Evolutionary conservation across 805 yeast genomes (phyloP).

Genomic region (Kregervanrija fluxuum): DNA sequence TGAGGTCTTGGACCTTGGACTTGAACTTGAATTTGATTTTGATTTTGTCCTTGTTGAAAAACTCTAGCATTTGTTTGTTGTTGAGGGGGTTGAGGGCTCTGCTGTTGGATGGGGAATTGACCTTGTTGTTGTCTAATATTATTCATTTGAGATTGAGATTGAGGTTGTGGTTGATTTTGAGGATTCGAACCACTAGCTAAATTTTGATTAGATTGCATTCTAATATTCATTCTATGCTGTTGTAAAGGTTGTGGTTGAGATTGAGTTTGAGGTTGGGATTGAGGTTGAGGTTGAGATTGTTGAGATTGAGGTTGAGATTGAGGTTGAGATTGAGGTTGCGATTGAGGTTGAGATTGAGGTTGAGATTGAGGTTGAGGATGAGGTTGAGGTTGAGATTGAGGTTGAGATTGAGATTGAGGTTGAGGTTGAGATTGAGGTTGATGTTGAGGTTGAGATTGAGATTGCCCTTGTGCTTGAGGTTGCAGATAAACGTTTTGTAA

Average conservation of each 20-base stretch:
- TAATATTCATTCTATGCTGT: no score
- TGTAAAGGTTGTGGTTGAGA: neutral
- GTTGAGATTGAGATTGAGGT: slow-evolving; percentile 1
- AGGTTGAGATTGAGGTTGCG: slow-evolving; percentile 6
- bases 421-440: slow-evolving; percentile 3
- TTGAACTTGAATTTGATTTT: slow-evolving; percentile 1
- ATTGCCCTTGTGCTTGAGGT: neutral
- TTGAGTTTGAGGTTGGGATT: slow-evolving; percentile 4
- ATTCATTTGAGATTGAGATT: slow-evolving; percentile 23
- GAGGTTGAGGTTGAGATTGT: slow-evolving; percentile 5
- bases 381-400: slow-evolving; percentile 11
- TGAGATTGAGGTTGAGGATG: slow-evolving; percentile 2
- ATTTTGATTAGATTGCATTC: slow-evolving; percentile 1
- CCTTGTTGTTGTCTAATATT: slow-evolving; percentile 21
- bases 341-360: slow-evolving; percentile 1
- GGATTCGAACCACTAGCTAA: slow-evolving; percentile 10
- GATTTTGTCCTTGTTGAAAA: slow-evolving; percentile 3
- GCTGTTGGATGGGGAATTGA: slow-evolving; percentile 12
- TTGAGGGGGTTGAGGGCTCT: slow-evolving; percentile 4
- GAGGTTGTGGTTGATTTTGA: slow-evolving; percentile 19
- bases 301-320: slow-evolving; percentile 17
- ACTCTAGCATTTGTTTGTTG: neutral
- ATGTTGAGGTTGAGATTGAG: slow-evolving; percentile 4
- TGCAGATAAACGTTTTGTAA: neutral
- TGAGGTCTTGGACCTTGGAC: slow-evolving; percentile 18